These are phyloP conservation scores for Ustilago curta DNA, from an alignment of 1,284 basidiomycete genomes.

Conservation along the genomic window DNA sequence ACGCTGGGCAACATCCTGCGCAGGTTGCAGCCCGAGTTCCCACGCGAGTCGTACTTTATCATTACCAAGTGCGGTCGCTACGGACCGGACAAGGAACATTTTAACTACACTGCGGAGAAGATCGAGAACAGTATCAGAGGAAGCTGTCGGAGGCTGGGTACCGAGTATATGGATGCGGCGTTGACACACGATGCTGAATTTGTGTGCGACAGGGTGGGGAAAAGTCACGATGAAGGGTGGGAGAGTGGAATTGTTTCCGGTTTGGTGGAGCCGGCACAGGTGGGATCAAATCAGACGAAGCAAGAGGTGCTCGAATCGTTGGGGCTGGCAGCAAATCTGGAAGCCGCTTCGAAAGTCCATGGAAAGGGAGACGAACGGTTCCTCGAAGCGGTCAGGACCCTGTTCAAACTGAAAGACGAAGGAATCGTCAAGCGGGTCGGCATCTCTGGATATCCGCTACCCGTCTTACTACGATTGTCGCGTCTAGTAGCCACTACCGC, in stretches of 20 bases:
- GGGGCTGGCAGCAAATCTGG: constrained; percentile 67
- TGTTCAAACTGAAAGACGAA: constrained; percentile 81
- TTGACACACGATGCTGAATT: constrained; percentile 93
- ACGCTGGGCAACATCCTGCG: constrained; percentile 77
- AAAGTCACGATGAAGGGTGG: constrained; percentile 62
- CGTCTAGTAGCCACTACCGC: constrained; percentile 74
- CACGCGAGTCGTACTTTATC: constrained; percentile 70
- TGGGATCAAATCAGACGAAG: constrained; percentile 7
- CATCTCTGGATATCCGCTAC: constrained; percentile 90
- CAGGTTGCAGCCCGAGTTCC: constrained; percentile 56
- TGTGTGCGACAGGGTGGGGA: constrained; percentile 75
- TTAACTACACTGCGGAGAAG: constrained; percentile 82
- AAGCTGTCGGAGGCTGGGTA: constrained; percentile 81
- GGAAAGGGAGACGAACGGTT: constrained; percentile 85
- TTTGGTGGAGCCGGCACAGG: constrained; percentile 20
- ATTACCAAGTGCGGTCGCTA: constrained; percentile 93
- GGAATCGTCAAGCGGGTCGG: constrained; percentile 85
- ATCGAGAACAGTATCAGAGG: constrained; percentile 79
- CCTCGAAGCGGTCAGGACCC: constrained; percentile 78
- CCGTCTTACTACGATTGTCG: constrained; percentile 84
- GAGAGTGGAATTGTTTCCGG: constrained; percentile 52
- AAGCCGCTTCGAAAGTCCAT: constrained; percentile 75
- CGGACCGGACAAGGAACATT: constrained; percentile 75
- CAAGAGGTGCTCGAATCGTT: constrained; percentile 56
- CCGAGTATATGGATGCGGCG: constrained; percentile 71